phyloP scores from a whole-genome alignment of 1,284 basidiomycete genomes.

The Ustilago shanxiensis region DNA sequence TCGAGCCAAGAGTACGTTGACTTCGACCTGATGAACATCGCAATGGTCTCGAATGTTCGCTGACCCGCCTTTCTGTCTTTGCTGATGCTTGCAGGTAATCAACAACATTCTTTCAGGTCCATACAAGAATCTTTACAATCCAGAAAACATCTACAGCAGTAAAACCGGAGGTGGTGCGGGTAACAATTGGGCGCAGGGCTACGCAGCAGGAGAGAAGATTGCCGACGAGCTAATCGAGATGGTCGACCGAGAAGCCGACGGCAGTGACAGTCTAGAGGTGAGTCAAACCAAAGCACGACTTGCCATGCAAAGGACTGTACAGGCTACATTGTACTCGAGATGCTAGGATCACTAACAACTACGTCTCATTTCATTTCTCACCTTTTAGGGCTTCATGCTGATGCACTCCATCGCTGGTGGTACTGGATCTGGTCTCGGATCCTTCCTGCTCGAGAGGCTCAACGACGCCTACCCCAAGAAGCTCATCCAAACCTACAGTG shows the following conservation, averaged over 20 bases:
- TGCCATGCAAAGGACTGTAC: not conserved
- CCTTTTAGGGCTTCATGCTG: constrained; percentile 92
- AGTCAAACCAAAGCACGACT: constrained; percentile 13
- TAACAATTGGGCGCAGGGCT: constrained; percentile 98
- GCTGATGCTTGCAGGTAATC: constrained; percentile 79
- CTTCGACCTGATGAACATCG: not conserved
- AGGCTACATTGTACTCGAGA: not conserved
- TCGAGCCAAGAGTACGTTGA: constrained; percentile 90
- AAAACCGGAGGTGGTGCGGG: constrained; percentile 97
- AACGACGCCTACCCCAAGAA: constrained; percentile 99
- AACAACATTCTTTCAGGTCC: constrained; percentile 93
- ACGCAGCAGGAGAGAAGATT: constrained; percentile 82
- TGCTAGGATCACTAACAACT: not conserved
- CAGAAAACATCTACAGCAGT: constrained; percentile 95
- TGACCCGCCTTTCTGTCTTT: not conserved
- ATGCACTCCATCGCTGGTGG: constrained; percentile 99
- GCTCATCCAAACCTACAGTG: constrained; percentile 98
- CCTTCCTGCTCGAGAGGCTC: constrained; percentile 92
- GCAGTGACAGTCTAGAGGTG: constrained; percentile 96
- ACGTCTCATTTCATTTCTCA: not conserved
- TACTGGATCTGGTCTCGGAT: constrained; percentile 97
- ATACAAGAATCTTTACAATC: constrained; percentile 94
- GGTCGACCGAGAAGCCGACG: constrained; percentile 98
- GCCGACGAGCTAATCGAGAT: constrained; percentile 99
- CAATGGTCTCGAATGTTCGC: not conserved